Evolutionary conservation across 2,329 filamentous ascomycete species (phyloP), one percentile per base, ranked within the genome.

Genomic region (Cytospora paraplurivora): DNA sequence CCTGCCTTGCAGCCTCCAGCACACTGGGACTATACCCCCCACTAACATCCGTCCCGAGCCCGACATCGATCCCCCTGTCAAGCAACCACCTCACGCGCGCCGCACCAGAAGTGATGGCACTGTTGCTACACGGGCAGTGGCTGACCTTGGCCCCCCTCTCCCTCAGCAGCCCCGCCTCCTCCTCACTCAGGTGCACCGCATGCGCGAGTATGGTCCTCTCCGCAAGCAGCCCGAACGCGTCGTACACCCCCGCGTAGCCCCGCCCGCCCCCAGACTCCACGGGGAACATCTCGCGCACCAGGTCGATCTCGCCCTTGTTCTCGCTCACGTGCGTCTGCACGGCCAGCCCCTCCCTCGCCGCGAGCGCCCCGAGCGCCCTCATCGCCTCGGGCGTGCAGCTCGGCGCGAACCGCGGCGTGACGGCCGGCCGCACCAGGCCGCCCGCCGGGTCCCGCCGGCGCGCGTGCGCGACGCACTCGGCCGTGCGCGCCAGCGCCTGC

Each of bases 281-380:
- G 0, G 91, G 89, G 76, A 96, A 96, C 52, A 93, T 72, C 11
- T 85, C 70, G 17, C 78, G 75, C 1, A 97, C 93, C 0, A 96
- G 83, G 3, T 78, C 79, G 44, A 94, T 79, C 77, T 98, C 94
- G 68, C 79, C 78, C 13, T 76, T 78, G 75, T 97, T 97, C 74
- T 98, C 94, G 0, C 89, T 90, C 61, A 98, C 86, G 76, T 98
- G 94, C 7, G 94, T 97, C 78, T 98, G 94, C 44, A 93, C 82
- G 0, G 89, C 88, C 3, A 94, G 78, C 33, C 80, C 76, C 3
- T 83, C 86, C 59, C 88, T 81, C 7, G 76, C 75, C 7, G 89
- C 89, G 6, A 97, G 76, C 1, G 77, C 72, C 0, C 88, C 91
- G 5, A 97, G 82, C 0, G 76, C 79, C 0, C 72, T 69, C 73